These are phyloP conservation scores for Carpinus fangiana DNA, from an alignment of 306 rosid genomes.

Conservation along the genomic window DNA sequence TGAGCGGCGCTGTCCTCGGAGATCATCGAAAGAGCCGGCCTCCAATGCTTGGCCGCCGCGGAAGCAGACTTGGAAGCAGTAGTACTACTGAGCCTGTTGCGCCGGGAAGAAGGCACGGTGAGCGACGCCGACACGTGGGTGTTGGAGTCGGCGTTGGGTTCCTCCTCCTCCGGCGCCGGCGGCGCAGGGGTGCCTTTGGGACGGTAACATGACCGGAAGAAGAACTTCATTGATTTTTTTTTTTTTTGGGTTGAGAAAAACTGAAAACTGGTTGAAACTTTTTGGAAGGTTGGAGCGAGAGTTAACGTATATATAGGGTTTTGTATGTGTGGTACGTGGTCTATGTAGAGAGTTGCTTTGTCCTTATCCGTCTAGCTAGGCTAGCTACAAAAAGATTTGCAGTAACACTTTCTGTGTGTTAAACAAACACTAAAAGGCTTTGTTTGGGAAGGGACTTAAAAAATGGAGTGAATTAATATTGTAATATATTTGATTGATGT, in stretches of 20 bases:
- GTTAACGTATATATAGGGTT: no score
- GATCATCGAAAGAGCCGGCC: constrained; percentile 34
- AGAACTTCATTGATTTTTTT: constrained; percentile 1
- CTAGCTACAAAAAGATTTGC: no score
- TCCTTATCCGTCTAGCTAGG: no score
- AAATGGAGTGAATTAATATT: no score
- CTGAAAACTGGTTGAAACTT: background rate
- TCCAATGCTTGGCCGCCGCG: constrained; percentile 28
- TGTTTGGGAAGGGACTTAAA: no score
- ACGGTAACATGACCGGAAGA: constrained; percentile 31
- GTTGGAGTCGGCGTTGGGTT: background rate
- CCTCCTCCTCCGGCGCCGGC: background rate
- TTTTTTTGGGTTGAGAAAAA: background rate
- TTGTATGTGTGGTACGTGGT: no score
- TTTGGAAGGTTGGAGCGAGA: background rate
- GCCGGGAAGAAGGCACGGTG: background rate
- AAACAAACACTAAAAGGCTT: no score
- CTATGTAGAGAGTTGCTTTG: no score
- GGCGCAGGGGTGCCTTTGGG: background rate
- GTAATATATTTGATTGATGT: no score
- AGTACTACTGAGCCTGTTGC: background rate
- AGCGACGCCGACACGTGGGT: background rate
- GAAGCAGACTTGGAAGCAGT: background rate
- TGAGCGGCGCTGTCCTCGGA: constrained; percentile 25
- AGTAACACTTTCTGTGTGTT: no score